Percentiles rank a stretch among this genome's conserved stretches.
These are phyloP conservation scores for Suillus spraguei DNA, from an alignment of 768 basidiomycete species.

Conservation along the genomic window DNA sequence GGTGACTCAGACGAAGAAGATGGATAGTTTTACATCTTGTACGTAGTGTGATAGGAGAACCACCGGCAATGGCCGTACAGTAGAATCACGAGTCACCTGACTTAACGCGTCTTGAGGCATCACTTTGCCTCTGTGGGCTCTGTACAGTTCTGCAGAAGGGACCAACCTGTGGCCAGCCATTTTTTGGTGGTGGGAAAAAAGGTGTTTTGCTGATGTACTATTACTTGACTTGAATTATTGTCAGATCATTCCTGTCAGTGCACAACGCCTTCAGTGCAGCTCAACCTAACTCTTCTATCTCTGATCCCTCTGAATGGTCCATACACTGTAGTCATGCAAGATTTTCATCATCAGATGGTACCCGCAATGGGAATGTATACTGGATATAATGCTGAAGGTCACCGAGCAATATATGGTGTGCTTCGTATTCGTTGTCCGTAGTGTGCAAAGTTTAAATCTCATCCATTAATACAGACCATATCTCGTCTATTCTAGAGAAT, in stretches of 20 bases:
- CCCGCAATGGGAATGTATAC: not conserved
- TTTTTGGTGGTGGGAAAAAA: no score
- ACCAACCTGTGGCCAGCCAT: no score
- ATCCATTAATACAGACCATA: slow-evolving; percentile 8
- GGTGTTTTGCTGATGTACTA: no score
- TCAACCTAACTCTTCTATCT: not conserved
- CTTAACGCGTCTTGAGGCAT: not conserved
- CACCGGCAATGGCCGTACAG: not conserved
- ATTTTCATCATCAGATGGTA: not conserved
- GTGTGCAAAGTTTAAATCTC: not conserved
- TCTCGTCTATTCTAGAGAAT: not conserved
- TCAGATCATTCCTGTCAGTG: not conserved
- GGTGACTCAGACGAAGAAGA: slow-evolving; percentile 34
- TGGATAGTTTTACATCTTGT: slow-evolving; percentile 13
- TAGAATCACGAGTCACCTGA: slow-evolving; percentile 3
- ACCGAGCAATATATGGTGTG: slow-evolving; percentile 15
- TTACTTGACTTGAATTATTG: no score
- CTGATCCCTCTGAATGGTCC: not conserved
- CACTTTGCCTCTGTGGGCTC: no score
- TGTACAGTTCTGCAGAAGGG: no score
- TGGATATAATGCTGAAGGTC: slow-evolving; percentile 4
- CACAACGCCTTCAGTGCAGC: not conserved
- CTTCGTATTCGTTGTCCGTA: not conserved
- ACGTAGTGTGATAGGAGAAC: not conserved
- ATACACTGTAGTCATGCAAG: not conserved